phyloP scores from a whole-genome alignment of 2,329 filamentous ascomycete genomes.

The Madurella mycetomatis region DNA sequence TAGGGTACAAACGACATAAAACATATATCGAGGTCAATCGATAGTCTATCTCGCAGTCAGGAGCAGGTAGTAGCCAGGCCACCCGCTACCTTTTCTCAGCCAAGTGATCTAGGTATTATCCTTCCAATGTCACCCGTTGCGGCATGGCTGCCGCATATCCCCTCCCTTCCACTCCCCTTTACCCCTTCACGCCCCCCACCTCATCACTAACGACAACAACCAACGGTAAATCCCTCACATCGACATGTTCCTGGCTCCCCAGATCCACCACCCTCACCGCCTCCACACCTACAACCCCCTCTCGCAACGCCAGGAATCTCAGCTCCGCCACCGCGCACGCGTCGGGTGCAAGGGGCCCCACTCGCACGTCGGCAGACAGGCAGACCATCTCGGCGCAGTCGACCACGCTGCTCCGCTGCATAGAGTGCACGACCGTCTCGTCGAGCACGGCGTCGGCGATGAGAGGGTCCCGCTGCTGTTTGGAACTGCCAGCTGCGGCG shows the following conservation, averaged over 20 bases:
- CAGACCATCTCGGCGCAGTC: constrained; percentile 68
- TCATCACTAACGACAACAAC: constrained; percentile 47
- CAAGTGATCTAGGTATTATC: too few species aligned
- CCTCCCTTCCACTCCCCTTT: background rate
- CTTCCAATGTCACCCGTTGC: too few species aligned
- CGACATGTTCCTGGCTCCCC: constrained; percentile 68
- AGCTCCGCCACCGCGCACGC: constrained; percentile 71
- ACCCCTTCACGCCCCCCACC: background rate
- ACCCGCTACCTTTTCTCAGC: too few species aligned
- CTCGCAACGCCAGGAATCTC: constrained; percentile 63
- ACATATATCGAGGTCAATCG: too few species aligned
- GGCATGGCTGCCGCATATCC: too few species aligned
- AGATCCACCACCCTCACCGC: constrained; percentile 70
- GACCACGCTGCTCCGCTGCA: constrained; percentile 61
- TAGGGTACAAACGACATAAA: too few species aligned
- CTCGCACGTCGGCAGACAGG: constrained; percentile 67
- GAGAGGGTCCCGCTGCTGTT: constrained; percentile 12
- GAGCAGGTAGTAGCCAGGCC: too few species aligned
- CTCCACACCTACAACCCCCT: constrained; percentile 67
- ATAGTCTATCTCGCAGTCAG: too few species aligned
- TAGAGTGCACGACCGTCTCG: constrained; percentile 65
- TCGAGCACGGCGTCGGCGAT: constrained; percentile 66
- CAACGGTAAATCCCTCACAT: constrained; percentile 69
- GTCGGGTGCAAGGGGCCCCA: constrained; percentile 67
- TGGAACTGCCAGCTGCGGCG: too few species aligned